Conservation (phyloP, 805 yeast species). For the Ogataea nitratoaversa region DNA sequence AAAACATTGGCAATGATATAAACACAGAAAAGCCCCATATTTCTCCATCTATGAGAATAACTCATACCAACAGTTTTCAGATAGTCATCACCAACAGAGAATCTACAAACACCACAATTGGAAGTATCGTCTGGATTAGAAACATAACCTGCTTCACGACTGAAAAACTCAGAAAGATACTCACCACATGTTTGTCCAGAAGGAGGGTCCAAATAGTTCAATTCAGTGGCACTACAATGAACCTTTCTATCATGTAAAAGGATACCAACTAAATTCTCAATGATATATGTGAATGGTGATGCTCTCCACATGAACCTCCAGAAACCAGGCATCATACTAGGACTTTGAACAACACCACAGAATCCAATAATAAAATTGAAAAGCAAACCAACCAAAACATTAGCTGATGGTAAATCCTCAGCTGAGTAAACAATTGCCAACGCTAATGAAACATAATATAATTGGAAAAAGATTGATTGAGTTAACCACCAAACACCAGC, state of each 20-base stretch:
- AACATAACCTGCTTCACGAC: slow-evolving; percentile 50
- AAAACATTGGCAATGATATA: slow-evolving; percentile 49
- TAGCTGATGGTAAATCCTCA: slow-evolving; percentile 67
- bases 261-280: slow-evolving; percentile 48
- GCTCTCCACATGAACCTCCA: slow-evolving; percentile 81
- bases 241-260: slow-evolving; percentile 49
- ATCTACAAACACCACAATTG: slow-evolving; percentile 48
- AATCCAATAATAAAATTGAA: slow-evolving; percentile 58
- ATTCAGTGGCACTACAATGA: slow-evolving; percentile 44
- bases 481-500: slow-evolving; percentile 46
- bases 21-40: slow-evolving; percentile 57
- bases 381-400: slow-evolving; percentile 51
- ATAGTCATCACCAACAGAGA: slow-evolving; percentile 43
- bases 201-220: slow-evolving; percentile 49
- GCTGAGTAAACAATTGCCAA: slow-evolving; percentile 51
- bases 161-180: slow-evolving; percentile 40
- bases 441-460: slow-evolving; percentile 47
- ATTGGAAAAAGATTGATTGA: slow-evolving; percentile 36
- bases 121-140: slow-evolving; percentile 44
- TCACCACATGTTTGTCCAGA: slow-evolving; percentile 60
- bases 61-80: slow-evolving; percentile 39
- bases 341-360: slow-evolving; percentile 66
- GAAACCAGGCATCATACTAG: slow-evolving; percentile 63
- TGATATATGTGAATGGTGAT: slow-evolving; percentile 69
- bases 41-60: slow-evolving; percentile 56